These are phyloP conservation scores for Chaetomium sp. DNA, from an alignment of 2,329 filamentous ascomycete genomes.

Conservation along the genomic window DNA sequence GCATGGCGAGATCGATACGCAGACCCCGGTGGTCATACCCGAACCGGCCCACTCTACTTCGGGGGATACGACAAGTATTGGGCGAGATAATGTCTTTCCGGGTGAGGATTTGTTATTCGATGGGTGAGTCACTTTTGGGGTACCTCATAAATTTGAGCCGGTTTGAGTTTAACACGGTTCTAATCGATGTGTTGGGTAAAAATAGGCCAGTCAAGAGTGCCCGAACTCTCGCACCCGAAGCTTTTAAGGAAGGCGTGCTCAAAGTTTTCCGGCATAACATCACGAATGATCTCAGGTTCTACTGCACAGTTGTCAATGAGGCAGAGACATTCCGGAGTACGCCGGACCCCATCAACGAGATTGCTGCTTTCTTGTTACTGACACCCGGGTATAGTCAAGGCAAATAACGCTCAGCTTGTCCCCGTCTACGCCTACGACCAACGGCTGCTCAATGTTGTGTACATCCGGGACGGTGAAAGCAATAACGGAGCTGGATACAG, in stretches of 20 bases:
- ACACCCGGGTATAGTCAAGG: conserved; percentile 21
- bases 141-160: too few species aligned
- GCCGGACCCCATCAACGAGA: neutral
- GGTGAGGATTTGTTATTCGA: conserved; percentile 27
- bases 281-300: conserved; percentile 24
- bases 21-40: conserved; percentile 24
- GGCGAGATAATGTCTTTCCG: conserved; percentile 26
- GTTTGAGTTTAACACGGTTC: neutral
- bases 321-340: conserved; percentile 27
- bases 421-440: conserved; percentile 28
- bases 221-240: conserved; percentile 16
- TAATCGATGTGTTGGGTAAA: neutral
- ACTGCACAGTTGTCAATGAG: conserved; percentile 24
- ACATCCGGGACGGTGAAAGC: conserved; percentile 25
- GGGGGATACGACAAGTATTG: conserved; percentile 23
- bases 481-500: conserved; percentile 19
- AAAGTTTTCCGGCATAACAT: conserved; percentile 28
- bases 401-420: conserved; percentile 25
- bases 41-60: conserved; percentile 14
- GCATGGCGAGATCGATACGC: conserved; percentile 18
- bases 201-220: conserved; percentile 23
- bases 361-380: neutral
- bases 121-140: conserved; percentile 14
- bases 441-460: conserved; percentile 23
- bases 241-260: conserved; percentile 22